Conservation (phyloP, 2,329 filamentous ascomycete genomes). For the Pseudogymnoascus sp. region DNA sequence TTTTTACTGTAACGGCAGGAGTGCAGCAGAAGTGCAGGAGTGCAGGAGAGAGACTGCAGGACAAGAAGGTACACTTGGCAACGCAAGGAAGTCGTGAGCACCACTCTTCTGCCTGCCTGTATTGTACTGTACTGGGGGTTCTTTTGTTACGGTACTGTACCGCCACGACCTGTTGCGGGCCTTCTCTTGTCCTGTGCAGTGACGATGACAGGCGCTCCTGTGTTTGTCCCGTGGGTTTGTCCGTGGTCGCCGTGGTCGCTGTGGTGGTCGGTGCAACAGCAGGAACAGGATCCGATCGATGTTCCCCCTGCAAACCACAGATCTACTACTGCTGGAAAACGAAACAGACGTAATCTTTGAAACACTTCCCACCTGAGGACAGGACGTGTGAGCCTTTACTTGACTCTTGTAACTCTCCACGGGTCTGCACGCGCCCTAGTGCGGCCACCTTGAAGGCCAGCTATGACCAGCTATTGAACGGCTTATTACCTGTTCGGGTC, state of each 20-base stretch:
- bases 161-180: not conserved
- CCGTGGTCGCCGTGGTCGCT: not conserved
- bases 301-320: not conserved
- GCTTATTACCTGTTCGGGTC: not conserved
- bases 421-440: not conserved
- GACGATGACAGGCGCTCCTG: not conserved
- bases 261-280: not conserved
- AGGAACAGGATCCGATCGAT: not conserved
- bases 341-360: constrained; percentile 1
- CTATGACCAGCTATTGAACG: constrained; percentile 1
- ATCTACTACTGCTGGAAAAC: not conserved
- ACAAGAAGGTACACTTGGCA: not conserved
- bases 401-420: not conserved
- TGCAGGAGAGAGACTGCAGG: not conserved
- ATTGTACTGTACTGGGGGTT: not conserved
- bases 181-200: not conserved
- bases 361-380: constrained; percentile 4
- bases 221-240: not conserved
- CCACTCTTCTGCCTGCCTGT: not conserved
- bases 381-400: constrained; percentile 6
- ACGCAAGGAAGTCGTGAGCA: constrained; percentile 1
- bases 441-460: constrained; percentile 1
- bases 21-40: not conserved
- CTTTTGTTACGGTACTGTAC: not conserved
- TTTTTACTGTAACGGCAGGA: not conserved